Percentiles rank a stretch among this genome's conserved stretches.
Evolutionary conservation across 2,329 filamentous ascomycete species (phyloP).

Genomic region (Diaporthe sp.): DNA sequence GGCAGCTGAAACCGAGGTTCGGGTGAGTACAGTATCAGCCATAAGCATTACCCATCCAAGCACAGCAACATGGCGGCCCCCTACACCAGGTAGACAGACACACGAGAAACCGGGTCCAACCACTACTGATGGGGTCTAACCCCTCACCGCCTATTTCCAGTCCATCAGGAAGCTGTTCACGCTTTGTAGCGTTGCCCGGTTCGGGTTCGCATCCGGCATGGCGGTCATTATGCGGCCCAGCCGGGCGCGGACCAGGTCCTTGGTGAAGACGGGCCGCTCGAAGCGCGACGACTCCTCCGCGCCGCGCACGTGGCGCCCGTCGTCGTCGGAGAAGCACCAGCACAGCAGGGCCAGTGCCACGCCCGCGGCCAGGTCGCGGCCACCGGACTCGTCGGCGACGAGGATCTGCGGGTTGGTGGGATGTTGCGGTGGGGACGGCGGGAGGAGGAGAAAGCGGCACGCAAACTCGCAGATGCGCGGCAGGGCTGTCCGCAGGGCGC

Average conservation of each 20-base stretch:
- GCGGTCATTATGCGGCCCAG: constrained; percentile 87
- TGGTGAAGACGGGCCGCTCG: constrained; percentile 68
- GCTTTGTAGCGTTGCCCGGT: constrained; percentile 86
- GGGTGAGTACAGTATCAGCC: no score
- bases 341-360: constrained; percentile 83
- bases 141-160: constrained; percentile 47
- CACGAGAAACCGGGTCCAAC: no score
- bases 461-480: constrained; percentile 72
- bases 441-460: constrained; percentile 51
- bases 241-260: constrained; percentile 81
- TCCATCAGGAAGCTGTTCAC: constrained; percentile 92
- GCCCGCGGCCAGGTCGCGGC: constrained; percentile 85
- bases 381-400: constrained; percentile 78
- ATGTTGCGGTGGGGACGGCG: neutral
- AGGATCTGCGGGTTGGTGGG: constrained; percentile 54
- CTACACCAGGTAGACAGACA: neutral
- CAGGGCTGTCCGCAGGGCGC: constrained; percentile 82
- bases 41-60: no score
- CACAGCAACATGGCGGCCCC: no score
- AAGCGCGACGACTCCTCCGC: constrained; percentile 39
- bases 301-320: constrained; percentile 61
- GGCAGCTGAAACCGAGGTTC: no score
- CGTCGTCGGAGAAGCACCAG: constrained; percentile 73
- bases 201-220: constrained; percentile 85
- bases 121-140: neutral